Base-by-base conservation (phyloP, 805 yeast genomes). In the Metschnikowia reukaufii region DNA sequence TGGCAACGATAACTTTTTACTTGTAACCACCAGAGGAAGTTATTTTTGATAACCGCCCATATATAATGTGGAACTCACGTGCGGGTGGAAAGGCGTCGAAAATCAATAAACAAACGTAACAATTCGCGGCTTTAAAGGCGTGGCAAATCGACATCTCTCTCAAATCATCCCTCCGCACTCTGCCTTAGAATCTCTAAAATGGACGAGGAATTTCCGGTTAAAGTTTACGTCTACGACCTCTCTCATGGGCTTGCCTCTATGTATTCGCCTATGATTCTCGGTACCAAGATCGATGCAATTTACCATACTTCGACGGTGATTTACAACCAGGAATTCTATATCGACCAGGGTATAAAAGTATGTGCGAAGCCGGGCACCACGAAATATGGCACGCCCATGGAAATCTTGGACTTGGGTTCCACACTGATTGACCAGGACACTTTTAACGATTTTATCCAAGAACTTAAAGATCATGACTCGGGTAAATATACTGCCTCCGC, bases 261-360 rank as follows among this genome's bases (percentile, higher is more conserved):
- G 17, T 68, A 77, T 54, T 70, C 84, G 4, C 75, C 70, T 15
- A 69, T 71, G 62, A 56, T 83, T 7, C 61, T 83, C 1, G 88
- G 88, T 4, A 57, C 63, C n/a, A 56, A 61, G 6, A 59, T 81
- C 7, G 86, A 83, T 23, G 89, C 88, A 12, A 74, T 83, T 6
- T 84, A 83, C 71, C 89, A 83, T 60, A 83, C 88, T 0, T 73
- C 81, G 2, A 77, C 82, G 1, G 81, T 81, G 9, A 70, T 77
- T 16, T 69, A 73, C 53, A 76, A 72, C n/a, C 68, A 67, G 42
- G 89, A 83, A 55, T 71, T 76, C 52, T 83, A 74, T 56, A 81
- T 79, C 43, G 86, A 84, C 47, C 74, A 74, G 33, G 88, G 87
- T 13, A 79, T 84, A 37, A 69, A 67, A 30, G 53, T 65, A 10